phyloP scores from a whole-genome alignment of 805 yeast species.

The Metschnikowia corniflorae region DNA sequence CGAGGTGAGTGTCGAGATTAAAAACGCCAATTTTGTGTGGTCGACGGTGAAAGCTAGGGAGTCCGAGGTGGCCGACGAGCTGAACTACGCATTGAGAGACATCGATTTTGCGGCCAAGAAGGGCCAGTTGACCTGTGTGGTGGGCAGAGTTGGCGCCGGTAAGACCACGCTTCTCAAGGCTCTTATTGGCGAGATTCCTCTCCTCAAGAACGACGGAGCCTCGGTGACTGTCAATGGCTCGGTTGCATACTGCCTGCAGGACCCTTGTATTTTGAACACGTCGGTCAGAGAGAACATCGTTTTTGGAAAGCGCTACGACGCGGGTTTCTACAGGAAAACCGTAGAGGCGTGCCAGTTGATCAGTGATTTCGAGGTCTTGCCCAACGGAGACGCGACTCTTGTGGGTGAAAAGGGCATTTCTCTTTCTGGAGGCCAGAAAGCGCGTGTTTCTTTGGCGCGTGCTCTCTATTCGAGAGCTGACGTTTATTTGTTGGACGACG shows the following conservation, averaged over 20 bases:
- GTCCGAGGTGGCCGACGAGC: constrained; percentile 33
- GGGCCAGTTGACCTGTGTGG: constrained; percentile 55
- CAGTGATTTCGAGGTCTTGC: constrained; percentile 45
- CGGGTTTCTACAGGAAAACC: constrained; percentile 38
- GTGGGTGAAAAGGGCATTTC: constrained; percentile 63
- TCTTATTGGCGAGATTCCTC: constrained; percentile 48
- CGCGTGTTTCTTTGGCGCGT: constrained; percentile 62
- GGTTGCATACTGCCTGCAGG: constrained; percentile 61
- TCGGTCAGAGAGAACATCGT: constrained; percentile 49
- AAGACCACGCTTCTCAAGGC: constrained; percentile 57
- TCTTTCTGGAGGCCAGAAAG: constrained; percentile 61
- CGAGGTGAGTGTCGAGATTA: constrained; percentile 36
- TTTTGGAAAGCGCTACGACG: constrained; percentile 47
- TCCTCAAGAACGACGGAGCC: constrained; percentile 7
- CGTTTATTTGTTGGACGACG: constrained; percentile 59
- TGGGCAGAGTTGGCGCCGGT: constrained; percentile 68
- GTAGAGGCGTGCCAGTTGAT: constrained; percentile 47
- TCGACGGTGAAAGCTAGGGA: constrained; percentile 19
- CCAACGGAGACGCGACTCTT: constrained; percentile 52
- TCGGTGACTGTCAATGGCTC: constrained; percentile 32
- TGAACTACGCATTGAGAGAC: constrained; percentile 41
- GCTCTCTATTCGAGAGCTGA: constrained; percentile 64
- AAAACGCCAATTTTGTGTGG: constrained; percentile 57
- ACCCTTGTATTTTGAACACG: constrained; percentile 52
- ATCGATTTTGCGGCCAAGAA: constrained; percentile 48